Conservation (phyloP, 169 alveolate species). For the Plasmodium knowlesi region DNA sequence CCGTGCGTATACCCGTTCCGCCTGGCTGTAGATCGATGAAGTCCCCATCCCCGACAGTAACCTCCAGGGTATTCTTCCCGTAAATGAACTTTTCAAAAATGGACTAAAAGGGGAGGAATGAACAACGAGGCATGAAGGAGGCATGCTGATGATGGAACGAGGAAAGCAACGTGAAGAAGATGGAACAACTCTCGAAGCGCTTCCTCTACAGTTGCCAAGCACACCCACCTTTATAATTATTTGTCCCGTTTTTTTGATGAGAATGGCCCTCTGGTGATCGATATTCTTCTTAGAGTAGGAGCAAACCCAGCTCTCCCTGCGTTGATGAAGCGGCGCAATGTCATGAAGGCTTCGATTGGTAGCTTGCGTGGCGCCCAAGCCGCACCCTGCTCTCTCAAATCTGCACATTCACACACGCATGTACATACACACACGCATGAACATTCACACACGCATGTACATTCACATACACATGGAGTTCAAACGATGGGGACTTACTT, state of each 20-base stretch:
- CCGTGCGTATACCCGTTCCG: conserved; percentile 38
- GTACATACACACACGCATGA: not conserved
- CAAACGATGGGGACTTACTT: conserved; percentile 1
- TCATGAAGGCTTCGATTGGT: not conserved
- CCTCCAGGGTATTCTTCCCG: conserved; percentile 23
- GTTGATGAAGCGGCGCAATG: not conserved
- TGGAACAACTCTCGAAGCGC: not conserved
- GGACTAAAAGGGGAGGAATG: conserved; percentile 11
- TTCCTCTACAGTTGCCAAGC: not conserved
- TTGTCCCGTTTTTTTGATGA: conserved; percentile 81
- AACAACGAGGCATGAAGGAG: not conserved
- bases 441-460: too few relatives aligned
- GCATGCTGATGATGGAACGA: not conserved
- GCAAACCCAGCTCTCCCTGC: conserved; percentile 79
- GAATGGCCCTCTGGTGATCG: conserved; percentile 79
- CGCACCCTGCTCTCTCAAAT: not conserved
- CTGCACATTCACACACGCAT: not conserved
- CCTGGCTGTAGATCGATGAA: conserved; percentile 61
- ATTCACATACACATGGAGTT: not conserved
- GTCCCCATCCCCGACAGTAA: conserved; percentile 38
- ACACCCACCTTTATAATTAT: conserved; percentile 71
- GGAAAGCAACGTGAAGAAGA: not conserved
- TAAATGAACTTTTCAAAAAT: conserved; percentile 62
- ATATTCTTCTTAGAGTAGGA: conserved; percentile 84
- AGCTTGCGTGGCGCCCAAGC: not conserved